Base-by-base conservation (phyloP, 306 rosid species). In the Leucaena leucocephala region DNA sequence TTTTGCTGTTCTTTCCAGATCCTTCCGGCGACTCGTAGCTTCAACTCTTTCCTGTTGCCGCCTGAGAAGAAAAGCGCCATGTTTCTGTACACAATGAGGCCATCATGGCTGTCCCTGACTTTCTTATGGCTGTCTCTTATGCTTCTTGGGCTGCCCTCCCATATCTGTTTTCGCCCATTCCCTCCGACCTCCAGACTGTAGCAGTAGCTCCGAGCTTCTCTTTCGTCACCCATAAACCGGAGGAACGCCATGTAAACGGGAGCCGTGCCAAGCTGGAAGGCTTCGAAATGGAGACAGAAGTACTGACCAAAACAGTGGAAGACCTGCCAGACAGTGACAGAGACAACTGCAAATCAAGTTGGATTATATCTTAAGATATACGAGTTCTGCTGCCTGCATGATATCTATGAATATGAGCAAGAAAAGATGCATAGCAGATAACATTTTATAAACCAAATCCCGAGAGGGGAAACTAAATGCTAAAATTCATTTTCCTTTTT, bases 21-120 rank as follows among this genome's bases (percentile, higher is more conserved):
- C 62, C 93, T 83, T 39, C 93, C 93, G 0, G 93, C 87, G 27
- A 89, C 88, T 68, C 91, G 74, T 48, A 89, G 83, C 88, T 89
- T 89, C 83, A 89, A 81, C 78, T 89, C 93, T 76, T 87, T 89
- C 89, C 85, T 73, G 45, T 89, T 89, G 59, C 84, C 91, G 1
- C 93, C 93, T 13, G 93, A 87, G 88, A 89, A 89, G 89, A 87
- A 87, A 27, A 89, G 91, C 0, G 93, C 93, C 87, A 89, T 83
- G 83, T 87, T 89, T 7, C 91, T 88, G 50, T 87, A 90, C 48
- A 89, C 84, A 43, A 89, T 87, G 65, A 89, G 89, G 74, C 93
- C 93, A n/a, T 89, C 93, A 70, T 87, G 91, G 82, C 93, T 89
- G 74, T 89, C 93, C 73, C 93, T 77, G n/a, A 89, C 93, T 78